Conservation (phyloP, 768 basidiomycete species). For the Amanita subjunquillea region DNA sequence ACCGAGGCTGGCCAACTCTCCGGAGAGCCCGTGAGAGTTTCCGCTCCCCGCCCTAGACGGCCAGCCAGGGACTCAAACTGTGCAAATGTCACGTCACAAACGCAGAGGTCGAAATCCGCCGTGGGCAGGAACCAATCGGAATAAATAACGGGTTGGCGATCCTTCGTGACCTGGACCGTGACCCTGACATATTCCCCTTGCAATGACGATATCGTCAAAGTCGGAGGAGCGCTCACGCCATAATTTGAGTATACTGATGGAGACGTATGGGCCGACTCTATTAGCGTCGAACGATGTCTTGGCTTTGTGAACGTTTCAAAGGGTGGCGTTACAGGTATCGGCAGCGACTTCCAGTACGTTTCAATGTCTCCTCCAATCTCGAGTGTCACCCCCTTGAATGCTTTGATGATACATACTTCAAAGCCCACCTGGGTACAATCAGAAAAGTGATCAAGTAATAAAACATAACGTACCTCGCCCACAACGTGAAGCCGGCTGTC, state of each 20-base stretch:
- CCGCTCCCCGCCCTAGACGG: slow-evolving; percentile 34
- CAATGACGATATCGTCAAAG: slow-evolving; percentile 81
- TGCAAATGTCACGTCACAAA: slow-evolving; percentile 72
- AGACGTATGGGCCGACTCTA: slow-evolving; percentile 56
- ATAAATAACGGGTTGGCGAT: slow-evolving; percentile 82
- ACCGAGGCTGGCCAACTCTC: slow-evolving; percentile 37
- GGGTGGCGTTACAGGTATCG: slow-evolving; percentile 34
- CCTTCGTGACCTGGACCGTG: slow-evolving; percentile 86
- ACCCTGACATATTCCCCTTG: slow-evolving; percentile 82
- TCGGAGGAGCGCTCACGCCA: slow-evolving; percentile 39
- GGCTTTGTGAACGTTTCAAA: slow-evolving; percentile 25
- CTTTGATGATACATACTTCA: slow-evolving; percentile 76
- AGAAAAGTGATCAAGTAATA: slow-evolving; percentile 9
- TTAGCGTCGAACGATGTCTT: slow-evolving; percentile 30
- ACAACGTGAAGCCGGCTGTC: slow-evolving; percentile 91
- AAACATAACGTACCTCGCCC: slow-evolving; percentile 56
- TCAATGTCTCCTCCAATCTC: slow-evolving; percentile 93
- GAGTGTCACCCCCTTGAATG: slow-evolving; percentile 86
- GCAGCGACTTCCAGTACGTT: slow-evolving; percentile 96
- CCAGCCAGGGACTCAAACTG: slow-evolving; percentile 69
- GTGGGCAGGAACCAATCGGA: slow-evolving; percentile 70
- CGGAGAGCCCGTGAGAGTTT: slow-evolving; percentile 15
- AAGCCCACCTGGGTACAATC: slow-evolving; percentile 59
- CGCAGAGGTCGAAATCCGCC: slow-evolving; percentile 62
- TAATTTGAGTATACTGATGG: slow-evolving; percentile 53